Conservation (phyloP, 2,329 filamentous ascomycete species). For the Colletotrichum sp. region DNA sequence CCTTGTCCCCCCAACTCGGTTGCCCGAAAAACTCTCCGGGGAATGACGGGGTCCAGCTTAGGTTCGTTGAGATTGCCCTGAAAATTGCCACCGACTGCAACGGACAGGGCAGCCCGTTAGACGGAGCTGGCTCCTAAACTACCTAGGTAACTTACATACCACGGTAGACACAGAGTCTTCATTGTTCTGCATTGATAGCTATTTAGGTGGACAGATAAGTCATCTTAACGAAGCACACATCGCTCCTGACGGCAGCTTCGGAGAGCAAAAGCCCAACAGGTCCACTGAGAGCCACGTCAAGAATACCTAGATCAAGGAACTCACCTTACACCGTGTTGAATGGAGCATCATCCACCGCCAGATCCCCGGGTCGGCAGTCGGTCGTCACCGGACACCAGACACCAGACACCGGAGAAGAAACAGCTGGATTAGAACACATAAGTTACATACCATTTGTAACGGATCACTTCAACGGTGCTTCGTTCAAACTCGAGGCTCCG, state of each 20-base stretch:
- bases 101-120: not conserved
- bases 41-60: not conserved
- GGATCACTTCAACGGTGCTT: not conserved
- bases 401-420: not conserved
- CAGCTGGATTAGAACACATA: not conserved
- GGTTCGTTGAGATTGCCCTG: not conserved
- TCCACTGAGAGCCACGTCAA: not conserved
- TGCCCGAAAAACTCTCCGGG: conserved; percentile 11
- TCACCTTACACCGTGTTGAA: not conserved
- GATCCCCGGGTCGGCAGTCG: not conserved
- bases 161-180: not conserved
- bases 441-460: not conserved
- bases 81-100: not conserved
- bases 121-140: not conserved
- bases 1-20: not conserved
- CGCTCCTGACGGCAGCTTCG: not conserved
- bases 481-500: not conserved
- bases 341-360: not conserved
- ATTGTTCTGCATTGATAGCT: not conserved
- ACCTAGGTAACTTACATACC: not conserved
- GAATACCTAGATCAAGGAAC: not conserved
- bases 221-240: not conserved
- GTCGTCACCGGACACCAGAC: not conserved
- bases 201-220: not conserved
- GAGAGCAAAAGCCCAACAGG: not conserved